Evolutionary conservation across 2,329 filamentous ascomycete species (phyloP), one percentile per base, ranked within the genome.

Genomic region (Colletotrichum lindemuthianum): DNA sequence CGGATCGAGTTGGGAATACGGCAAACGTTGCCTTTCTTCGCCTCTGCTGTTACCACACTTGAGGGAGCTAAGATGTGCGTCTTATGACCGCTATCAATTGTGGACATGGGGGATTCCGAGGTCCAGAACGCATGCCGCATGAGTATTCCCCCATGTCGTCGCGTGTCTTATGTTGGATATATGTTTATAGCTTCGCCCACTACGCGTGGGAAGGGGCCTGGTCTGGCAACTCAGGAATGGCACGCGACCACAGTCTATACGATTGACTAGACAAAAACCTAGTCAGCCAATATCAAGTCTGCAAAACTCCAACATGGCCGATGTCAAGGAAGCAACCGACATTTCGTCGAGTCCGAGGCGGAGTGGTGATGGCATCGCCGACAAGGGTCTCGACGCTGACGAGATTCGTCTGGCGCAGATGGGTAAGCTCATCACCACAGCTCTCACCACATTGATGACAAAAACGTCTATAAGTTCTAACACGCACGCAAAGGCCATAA

Each of bases 351-450:
- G 58, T 12, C 55, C 63, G 10, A 59, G 32, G 37, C 50, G 55
- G 44, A 67, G 66, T 47, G 12, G 52, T 34, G 66, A 66, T 10
- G 66, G 39, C 2, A 45, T 50, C 10, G 50, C 45, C 15, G 64
- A 67, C 41, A 61, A 60, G 36, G 37, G 15, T 33, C 50, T 66
- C 16, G 70, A 79, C 69, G 74, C 74, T 12, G 79, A 81, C 60
- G 79, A 80, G 66, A 51, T 77, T 36, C 77, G 78, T 60, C 68
- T 81, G 68, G 79, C 79, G 32, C 79, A 81, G 63, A 81, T 81
- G 79, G 78, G 78, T 80, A 64, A 34, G 51, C 43, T 15, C 5
- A 13, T 8, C 8, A 24, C 13, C 4, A 4, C 16, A 45, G n/a
- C 15, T 7, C 16, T 2, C 2, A 2, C 11, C 33, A 9, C 8